Base-by-base conservation (phyloP, 1,284 basidiomycete species). In the Trametes sp. region DNA sequence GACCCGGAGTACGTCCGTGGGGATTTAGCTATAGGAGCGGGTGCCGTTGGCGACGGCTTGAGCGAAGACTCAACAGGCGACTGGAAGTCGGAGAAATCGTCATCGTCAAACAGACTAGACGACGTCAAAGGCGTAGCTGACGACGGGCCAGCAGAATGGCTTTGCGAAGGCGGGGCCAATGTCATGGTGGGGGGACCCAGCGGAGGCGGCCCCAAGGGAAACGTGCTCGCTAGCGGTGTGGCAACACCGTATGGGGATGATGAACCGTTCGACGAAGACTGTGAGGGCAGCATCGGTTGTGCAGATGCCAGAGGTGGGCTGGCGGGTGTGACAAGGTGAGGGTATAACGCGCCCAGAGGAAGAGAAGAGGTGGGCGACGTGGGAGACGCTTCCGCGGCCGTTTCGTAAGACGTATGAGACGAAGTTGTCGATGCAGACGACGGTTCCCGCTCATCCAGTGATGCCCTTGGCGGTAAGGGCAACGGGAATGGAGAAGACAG, bases 391-490 rank as follows among this genome's bases (percentile, higher is more conserved):
- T 67, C 66, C 14, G 36, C 58, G 24, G 65, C 59, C 14, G 65
- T 66, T 49, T 65, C 46, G 55, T 61, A 63, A 23, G 69, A 60
- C 19, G 65, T 58, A 10, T 52, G 46, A 26, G 64, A 64, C 13
- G 61, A 62, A 31, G 68, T 41, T 38, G 67, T 62, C 44, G 66
- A 61, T 49, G 52, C 59, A n/a, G 68, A 68, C 14, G 58, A 63
- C 24, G 72, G 61, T 41, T 73, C 71, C 46, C 71, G 75, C 5
- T 65, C 66, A 14, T 78, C 77, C 14, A 8, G 9, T 29, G 82
- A 83, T 2, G 82, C 80, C 4, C 80, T 74, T 13, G 82, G 72
- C 11, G 79, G 81, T 13, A 81, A 78, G 19, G 63, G 59, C 16
- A 63, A 55, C 8, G 67, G 60, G 48, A 65, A 68, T 6, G 62